A percentile compares a stretch with the other conserved stretches of the same genome.
Conservation (phyloP, 306 rosid species). For the Quercus gilva region DNA sequence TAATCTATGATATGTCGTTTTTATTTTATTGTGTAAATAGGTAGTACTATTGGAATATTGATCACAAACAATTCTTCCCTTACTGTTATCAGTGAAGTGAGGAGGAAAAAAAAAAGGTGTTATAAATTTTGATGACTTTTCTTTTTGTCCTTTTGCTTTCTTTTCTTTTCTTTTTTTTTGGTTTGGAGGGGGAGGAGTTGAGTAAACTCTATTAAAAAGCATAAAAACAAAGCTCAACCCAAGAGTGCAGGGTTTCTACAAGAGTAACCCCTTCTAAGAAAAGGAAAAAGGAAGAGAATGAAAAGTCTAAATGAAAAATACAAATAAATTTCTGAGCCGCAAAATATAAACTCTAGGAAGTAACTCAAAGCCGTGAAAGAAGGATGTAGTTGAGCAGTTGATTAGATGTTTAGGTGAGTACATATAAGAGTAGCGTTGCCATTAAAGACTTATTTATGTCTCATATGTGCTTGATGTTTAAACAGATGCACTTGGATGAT, state of each 20-base stretch:
- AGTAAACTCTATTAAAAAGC: not conserved
- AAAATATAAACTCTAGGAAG: not conserved
- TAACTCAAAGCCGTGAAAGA: not conserved
- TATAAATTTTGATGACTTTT: not conserved
- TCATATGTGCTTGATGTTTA: conserved; percentile 32
- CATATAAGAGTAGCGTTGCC: not conserved
- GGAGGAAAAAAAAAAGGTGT: not conserved
- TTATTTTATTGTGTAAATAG: not conserved
- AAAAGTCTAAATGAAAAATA: not conserved
- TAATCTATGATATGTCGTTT: not conserved
- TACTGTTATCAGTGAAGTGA: not conserved
- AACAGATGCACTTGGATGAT: conserved; percentile 85
- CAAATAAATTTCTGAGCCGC: not conserved
- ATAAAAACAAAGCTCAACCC: not conserved
- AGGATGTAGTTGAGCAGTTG: conserved; percentile 4
- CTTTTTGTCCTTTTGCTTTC: too few relatives aligned
- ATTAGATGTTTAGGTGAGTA: conserved; percentile 11
- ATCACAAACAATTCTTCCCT: not conserved
- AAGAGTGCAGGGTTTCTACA: too few relatives aligned
- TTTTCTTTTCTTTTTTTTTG: not conserved
- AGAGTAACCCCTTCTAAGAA: not conserved
- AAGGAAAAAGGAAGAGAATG: not conserved
- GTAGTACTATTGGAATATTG: not conserved
- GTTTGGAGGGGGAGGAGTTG: not conserved
- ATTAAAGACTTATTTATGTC: conserved; percentile 14